Evolutionary conservation across 164 flowering plant species (phyloP).

Genomic region (Paratinospora sagittata): DNA sequence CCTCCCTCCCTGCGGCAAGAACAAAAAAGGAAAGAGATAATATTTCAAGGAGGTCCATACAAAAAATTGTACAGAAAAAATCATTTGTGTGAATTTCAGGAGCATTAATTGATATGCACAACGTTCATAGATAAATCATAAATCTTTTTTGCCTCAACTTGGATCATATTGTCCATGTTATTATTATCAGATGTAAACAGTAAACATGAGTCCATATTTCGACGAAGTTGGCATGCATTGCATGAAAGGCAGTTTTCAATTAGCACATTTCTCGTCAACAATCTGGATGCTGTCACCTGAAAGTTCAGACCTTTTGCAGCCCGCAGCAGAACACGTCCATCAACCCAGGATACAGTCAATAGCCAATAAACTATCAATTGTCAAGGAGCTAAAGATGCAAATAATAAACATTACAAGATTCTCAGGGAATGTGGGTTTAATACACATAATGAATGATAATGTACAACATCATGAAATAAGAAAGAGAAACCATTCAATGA

Average conservation of each 20-base stretch:
- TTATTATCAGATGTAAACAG: not conserved
- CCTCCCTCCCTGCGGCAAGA: too few species aligned
- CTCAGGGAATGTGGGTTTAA: not conserved
- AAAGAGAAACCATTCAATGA: not conserved
- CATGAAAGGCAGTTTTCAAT: not conserved
- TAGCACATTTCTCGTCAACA: slow-evolving; percentile 3
- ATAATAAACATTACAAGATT: not conserved
- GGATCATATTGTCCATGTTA: not conserved
- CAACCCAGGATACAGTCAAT: slow-evolving; percentile 13
- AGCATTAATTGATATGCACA: not conserved
- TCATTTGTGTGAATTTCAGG: not conserved
- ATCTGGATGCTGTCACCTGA: slow-evolving; percentile 18
- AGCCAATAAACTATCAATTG: slow-evolving; percentile 24
- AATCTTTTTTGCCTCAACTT: not conserved
- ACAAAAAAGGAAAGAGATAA: too few species aligned
- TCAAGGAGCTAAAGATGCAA: slow-evolving; percentile 32
- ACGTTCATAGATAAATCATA: not conserved
- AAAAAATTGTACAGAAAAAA: not conserved
- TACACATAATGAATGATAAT: not conserved
- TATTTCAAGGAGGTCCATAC: too few species aligned
- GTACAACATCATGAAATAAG: not conserved
- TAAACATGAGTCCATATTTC: not conserved
- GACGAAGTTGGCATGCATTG: slow-evolving; percentile 3
- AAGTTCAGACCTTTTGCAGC: slow-evolving; percentile 18
- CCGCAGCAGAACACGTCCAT: slow-evolving; percentile 21